A percentile compares a stretch with the other conserved stretches of the same genome.
Conservation (phyloP, 2,329 filamentous ascomycete species). For the Fusarium dimerum region DNA sequence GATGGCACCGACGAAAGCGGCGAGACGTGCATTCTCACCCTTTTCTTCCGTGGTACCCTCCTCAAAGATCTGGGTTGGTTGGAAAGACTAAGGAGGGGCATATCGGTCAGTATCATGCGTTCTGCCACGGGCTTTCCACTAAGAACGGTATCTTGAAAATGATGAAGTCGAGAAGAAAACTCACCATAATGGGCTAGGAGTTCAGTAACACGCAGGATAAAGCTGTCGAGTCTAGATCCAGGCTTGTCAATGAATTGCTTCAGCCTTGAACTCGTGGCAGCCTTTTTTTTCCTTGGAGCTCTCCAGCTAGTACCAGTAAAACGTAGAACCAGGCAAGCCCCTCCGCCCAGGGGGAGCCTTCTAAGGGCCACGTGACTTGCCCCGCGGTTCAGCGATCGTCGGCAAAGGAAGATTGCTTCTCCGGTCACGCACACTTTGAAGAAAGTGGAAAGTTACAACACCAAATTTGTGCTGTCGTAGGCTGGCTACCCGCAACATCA, state of each 20-base stretch:
- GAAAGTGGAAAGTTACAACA: constrained; percentile 36
- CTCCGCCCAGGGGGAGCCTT: constrained; percentile 25
- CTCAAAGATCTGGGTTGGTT: constrained; percentile 96
- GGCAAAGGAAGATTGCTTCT: constrained; percentile 41
- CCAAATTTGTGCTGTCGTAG: constrained; percentile 40
- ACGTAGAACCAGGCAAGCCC: constrained; percentile 19
- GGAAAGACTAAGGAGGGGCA: constrained; percentile 57
- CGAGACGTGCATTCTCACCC: constrained; percentile 97
- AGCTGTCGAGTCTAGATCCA: constrained; percentile 25
- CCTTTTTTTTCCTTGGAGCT: constrained; percentile 33
- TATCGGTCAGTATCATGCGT: constrained; percentile 20
- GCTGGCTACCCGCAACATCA: constrained; percentile 29
- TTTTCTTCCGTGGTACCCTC: constrained; percentile 97
- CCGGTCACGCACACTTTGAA: constrained; percentile 43
- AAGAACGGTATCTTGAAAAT: not conserved
- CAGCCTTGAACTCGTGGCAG: constrained; percentile 32
- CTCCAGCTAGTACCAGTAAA: constrained; percentile 23
- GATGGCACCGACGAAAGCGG: constrained; percentile 97
- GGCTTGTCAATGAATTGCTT: constrained; percentile 28
- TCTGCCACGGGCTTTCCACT: not conserved
- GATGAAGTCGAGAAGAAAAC: constrained; percentile 1
- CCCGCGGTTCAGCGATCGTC: constrained; percentile 35
- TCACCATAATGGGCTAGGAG: constrained; percentile 28
- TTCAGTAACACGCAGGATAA: constrained; percentile 22
- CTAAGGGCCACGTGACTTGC: constrained; percentile 42